Base-by-base conservation (phyloP, 2,329 filamentous ascomycete species). In the Ophiocordyceps camponoti-floridani region DNA sequence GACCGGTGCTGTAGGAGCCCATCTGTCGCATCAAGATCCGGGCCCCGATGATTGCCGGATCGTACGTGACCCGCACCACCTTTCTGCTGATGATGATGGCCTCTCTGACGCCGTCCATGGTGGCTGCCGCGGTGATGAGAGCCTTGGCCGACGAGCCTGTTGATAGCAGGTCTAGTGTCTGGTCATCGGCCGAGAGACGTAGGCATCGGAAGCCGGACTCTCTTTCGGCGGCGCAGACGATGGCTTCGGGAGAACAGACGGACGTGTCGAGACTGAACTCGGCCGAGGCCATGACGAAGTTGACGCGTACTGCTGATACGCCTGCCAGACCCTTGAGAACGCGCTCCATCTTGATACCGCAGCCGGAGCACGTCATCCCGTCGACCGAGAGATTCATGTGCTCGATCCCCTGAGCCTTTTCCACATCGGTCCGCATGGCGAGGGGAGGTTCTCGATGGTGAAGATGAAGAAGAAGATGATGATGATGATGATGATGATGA, bases 291-390 rank as follows among this genome's bases (percentile, higher is more conserved):
- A 59, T 58, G 49, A 64, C 58, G 35, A 64, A 64, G 46, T 63
- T 63, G 47, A 64, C 59, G 0, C 52, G 55, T 2, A 57, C 54
- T 3, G 53, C 49, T 2, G 56, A 58, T 1, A 62, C 56, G 3
- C 59, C 60, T 3, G 48, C n/a, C 3, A 52, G 51, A 3, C 46
- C 48, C 0, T 47, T 47, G 28, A 63, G 54, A 2, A 53, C 51
- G 1, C 55, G 54, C 42, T 54, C 48, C 33, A 63, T 45, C 44
- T 62, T 63, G 46, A 59, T 58, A 4, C 51, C 59, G 31, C 61
- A 63, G 11, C 57, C 56, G 1, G 61, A 58, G 37, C 61, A 64
- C 3, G 57, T 58, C 59, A 63, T 64, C 23, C 62, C 62, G 16
- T 55, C 53, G 28, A 63, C 57, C 2, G 52, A 35, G 13, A 60